Base-by-base conservation (phyloP, 73 alveolate genomes). In the Durusdinium trenchii region DNA sequence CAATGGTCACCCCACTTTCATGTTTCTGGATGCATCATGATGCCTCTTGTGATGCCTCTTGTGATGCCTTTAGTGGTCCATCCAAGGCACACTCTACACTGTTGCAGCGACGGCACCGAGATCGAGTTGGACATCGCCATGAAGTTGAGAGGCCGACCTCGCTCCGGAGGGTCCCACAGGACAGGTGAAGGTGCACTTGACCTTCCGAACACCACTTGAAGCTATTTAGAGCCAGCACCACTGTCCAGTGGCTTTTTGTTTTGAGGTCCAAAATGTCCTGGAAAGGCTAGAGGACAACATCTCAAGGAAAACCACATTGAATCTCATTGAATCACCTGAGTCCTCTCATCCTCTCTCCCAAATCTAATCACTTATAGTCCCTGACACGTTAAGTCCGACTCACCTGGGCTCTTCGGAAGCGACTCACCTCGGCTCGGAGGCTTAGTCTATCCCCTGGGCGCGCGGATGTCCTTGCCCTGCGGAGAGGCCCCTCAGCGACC, bases 371-470 rank as follows among this genome's bases (percentile, higher is more conserved):
- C n/a, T n/a, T n/a, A n/a, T n/a, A n/a, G n/a, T n/a, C n/a, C n/a
- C n/a, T n/a, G n/a, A n/a, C n/a, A n/a, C n/a, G n/a, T n/a, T n/a
- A n/a, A n/a, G n/a, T n/a, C n/a, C n/a, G 18, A 10, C 7, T 10
- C 43, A 3, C 4, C 4, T 62, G 18, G 4, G 76, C 36, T 62
- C 40, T 26, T 40, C 16, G 32, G 32, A 62, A 9, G 7, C 16
- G 36, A 35, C 36, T 3, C 38, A 16, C 32, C 16, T 28, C 35
- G 32, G 32, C 26, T 14, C 51, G 6, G 32, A 40, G 87, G 87
- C 87, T 78, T 78, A 42, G 43, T 78, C 42, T 78, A 78, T 43
- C 87, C 87, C 9, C 18, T 78, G 87, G 87, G 87, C 40, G 61
- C 87, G 16, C 87, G 87, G 36, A 78, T 78, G 61, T 0, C 61